These are phyloP conservation scores for Lithospermum erythrorhizon DNA, from an alignment of 257 asterid genomes.

Conservation along the genomic window DNA sequence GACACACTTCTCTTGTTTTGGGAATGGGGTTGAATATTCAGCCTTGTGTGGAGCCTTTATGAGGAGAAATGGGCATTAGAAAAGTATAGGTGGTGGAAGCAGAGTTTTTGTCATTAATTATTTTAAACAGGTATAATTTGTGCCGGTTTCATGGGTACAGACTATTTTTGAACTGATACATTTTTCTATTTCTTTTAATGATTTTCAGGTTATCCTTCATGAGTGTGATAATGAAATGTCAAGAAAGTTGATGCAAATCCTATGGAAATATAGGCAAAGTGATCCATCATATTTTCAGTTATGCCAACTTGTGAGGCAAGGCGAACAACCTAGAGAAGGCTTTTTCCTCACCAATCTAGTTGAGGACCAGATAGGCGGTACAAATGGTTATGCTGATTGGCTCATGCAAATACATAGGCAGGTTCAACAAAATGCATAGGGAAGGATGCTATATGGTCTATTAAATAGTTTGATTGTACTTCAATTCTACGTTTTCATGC, in stretches of 20 bases:
- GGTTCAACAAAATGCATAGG: slow-evolving; percentile 65
- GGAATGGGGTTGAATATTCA: too few species aligned
- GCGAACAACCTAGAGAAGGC: slow-evolving; percentile 92
- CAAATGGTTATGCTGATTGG: slow-evolving; percentile 85
- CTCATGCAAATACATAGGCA: slow-evolving; percentile 61
- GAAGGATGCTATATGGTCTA: not conserved
- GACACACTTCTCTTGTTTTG: too few species aligned
- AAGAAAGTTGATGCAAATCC: slow-evolving; percentile 47
- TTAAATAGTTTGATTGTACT: too few species aligned
- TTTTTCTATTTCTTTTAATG: slow-evolving; percentile 4
- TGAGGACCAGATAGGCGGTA: slow-evolving; percentile 74
- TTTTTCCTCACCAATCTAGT: slow-evolving; percentile 58
- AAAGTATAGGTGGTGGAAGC: too few species aligned
- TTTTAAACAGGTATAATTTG: not conserved
- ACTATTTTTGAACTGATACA: slow-evolving; percentile 2
- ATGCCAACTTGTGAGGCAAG: slow-evolving; percentile 82
- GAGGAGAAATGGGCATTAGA: too few species aligned
- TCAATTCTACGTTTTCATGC: too few species aligned
- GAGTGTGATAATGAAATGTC: slow-evolving; percentile 58
- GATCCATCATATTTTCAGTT: slow-evolving; percentile 67
- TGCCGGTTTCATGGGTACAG: slow-evolving; percentile 9
- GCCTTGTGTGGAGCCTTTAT: too few species aligned
- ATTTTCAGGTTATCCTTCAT: slow-evolving; percentile 50
- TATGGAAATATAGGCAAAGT: slow-evolving; percentile 42
- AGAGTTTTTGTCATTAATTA: not conserved